A percentile compares a stretch with the other conserved stretches of the same genome.
phyloP scores from a whole-genome alignment of 352 stramenopile genomes.

The Thraustochytrium sp. region DNA sequence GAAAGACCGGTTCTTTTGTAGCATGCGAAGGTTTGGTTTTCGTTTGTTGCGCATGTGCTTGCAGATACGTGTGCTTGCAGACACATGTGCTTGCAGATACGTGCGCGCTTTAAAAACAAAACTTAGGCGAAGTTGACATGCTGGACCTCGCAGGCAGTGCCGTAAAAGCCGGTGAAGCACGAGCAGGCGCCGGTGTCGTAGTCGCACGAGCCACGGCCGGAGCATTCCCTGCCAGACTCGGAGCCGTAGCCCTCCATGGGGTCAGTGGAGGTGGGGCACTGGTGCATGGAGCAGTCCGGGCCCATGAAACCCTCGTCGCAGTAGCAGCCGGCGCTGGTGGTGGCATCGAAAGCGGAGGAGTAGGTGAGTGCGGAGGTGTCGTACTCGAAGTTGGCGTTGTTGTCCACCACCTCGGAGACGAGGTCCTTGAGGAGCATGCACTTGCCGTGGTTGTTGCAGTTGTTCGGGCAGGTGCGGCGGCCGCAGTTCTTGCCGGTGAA shows the following conservation, averaged over 20 bases:
- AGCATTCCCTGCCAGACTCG: slow-evolving; percentile 66
- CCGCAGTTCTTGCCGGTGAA: slow-evolving; percentile 83
- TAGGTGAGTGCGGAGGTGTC: not conserved
- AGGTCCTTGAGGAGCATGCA: slow-evolving; percentile 83
- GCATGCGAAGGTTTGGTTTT: too few relatives aligned
- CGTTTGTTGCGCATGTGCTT: too few relatives aligned
- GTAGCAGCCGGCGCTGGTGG: slow-evolving; percentile 86
- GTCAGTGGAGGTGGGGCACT: slow-evolving; percentile 83
- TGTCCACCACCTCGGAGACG: slow-evolving; percentile 53
- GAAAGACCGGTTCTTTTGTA: too few relatives aligned
- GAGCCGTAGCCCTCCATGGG: slow-evolving; percentile 73
- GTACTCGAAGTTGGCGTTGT: slow-evolving; percentile 42
- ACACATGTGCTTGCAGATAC: slow-evolving; percentile 3
- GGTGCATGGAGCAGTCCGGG: slow-evolving; percentile 87
- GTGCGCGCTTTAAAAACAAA: not conserved
- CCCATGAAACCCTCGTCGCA: slow-evolving; percentile 88
- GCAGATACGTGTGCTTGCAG: too few relatives aligned
- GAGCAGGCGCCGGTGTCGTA: slow-evolving; percentile 79
- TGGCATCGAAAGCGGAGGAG: slow-evolving; percentile 74
- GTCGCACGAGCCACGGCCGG: slow-evolving; percentile 75
- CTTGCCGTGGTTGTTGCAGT: slow-evolving; percentile 83
- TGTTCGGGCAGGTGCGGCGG: slow-evolving; percentile 84
- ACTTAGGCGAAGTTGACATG: slow-evolving; percentile 36
- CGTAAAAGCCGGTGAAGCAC: slow-evolving; percentile 91
- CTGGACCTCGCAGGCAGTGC: slow-evolving; percentile 76